These are phyloP conservation scores for Phlyctochytrium planicorne DNA, from an alignment of 192 early-diverging fungal genomes.

Conservation along the genomic window DNA sequence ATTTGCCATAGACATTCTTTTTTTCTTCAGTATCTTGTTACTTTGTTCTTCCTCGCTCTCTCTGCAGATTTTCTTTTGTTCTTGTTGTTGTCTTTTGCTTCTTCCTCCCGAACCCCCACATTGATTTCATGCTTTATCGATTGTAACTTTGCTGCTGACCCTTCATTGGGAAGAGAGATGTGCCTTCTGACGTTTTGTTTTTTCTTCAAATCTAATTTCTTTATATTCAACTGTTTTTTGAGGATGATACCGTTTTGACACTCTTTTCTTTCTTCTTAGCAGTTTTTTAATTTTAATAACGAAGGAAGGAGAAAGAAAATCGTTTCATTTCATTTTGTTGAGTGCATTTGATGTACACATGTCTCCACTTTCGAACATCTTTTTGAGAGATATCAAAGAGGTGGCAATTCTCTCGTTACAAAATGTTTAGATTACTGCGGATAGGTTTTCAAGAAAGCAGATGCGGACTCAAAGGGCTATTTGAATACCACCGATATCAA, in stretches of 20 bases:
- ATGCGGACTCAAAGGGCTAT: slow-evolving; percentile 25
- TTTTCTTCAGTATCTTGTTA: not conserved
- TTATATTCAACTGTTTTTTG: no score
- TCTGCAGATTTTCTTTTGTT: not conserved
- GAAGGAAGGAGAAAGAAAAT: no score
- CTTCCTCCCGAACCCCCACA: no score
- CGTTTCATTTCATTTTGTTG: no score
- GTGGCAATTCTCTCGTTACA: not conserved
- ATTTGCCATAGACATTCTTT: not conserved
- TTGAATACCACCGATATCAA: slow-evolving; percentile 27
- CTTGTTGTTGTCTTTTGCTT: no score
- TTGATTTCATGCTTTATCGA: no score
- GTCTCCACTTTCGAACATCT: not conserved
- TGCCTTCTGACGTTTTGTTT: not conserved
- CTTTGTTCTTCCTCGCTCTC: not conserved
- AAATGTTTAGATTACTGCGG: not conserved
- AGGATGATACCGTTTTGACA: no score
- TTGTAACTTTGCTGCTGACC: not conserved
- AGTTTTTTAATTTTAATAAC: no score
- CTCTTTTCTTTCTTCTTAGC: no score
- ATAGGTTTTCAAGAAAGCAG: slow-evolving; percentile 29
- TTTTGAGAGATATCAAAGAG: not conserved
- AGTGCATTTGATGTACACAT: no score
- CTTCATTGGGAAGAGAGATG: not conserved
- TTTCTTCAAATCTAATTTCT: not conserved